phyloP scores from a whole-genome alignment of 148 eudicot genomes.

The Polygonum maritimum region DNA sequence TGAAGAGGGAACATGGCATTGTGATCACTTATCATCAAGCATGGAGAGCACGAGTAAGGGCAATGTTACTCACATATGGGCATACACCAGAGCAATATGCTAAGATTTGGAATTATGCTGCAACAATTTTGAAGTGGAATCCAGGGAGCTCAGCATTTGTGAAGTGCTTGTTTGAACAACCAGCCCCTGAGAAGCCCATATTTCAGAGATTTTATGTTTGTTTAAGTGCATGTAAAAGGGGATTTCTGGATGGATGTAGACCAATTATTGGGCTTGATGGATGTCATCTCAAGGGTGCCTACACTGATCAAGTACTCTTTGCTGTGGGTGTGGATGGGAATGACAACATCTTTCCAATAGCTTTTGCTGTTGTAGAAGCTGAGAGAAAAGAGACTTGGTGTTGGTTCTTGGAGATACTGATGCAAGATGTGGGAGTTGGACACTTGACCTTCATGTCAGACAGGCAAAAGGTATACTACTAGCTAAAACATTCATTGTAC shows the following conservation, averaged over 20 bases:
- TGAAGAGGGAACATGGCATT: no score
- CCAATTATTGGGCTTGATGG: constrained; percentile 11
- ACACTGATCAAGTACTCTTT: constrained; percentile 5
- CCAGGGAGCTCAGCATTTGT: background rate
- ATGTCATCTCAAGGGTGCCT: constrained; percentile 2
- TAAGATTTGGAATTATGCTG: no score
- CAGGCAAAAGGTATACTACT: constrained; percentile 2
- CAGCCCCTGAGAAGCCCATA: background rate
- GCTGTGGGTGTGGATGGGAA: constrained; percentile 12
- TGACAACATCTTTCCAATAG: constrained; percentile 7
- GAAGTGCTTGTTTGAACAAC: background rate
- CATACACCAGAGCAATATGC: no score
- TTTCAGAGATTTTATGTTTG: constrained; percentile 1
- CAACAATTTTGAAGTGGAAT: background rate
- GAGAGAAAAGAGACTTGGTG: constrained; percentile 2
- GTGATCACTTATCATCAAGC: no score
- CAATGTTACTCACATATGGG: no score
- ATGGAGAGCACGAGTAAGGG: no score
- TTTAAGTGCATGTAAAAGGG: background rate
- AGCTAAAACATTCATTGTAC: no score
- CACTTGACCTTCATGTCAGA: constrained; percentile 3
- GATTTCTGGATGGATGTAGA: constrained; percentile 11
- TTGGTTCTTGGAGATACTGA: constrained; percentile 8
- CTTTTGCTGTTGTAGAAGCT: constrained; percentile 8
- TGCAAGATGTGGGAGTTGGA: background rate